Percentiles rank a stretch among this genome's conserved stretches.
Conservation (phyloP, 768 basidiomycete genomes). For the Suillus cothurnatus region DNA sequence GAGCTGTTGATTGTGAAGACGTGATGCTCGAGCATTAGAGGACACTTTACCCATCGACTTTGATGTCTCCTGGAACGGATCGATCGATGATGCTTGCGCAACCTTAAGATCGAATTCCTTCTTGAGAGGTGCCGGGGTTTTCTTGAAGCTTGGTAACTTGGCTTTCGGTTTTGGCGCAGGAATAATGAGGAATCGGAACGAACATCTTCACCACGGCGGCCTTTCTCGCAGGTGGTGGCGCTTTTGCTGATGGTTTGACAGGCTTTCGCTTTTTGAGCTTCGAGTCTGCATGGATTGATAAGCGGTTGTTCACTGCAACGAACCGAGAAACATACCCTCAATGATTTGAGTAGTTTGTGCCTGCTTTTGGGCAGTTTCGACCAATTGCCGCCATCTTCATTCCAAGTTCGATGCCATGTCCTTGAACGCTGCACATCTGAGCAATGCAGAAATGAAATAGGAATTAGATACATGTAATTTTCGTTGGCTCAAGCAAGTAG, state of each 20-base stretch:
- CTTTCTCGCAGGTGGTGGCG: conserved; percentile 66
- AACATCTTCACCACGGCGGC: conserved; percentile 63
- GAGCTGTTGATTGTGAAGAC: no score
- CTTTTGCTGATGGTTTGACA: conserved; percentile 48
- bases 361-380: conserved; percentile 52
- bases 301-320: conserved; percentile 29
- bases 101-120: conserved; percentile 58
- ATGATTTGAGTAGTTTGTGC: conserved; percentile 41
- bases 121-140: conserved; percentile 57
- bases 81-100: conserved; percentile 74
- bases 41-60: conserved; percentile 73
- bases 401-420: conserved; percentile 91
- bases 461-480: conserved; percentile 68
- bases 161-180: conserved; percentile 84
- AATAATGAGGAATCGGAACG: conserved; percentile 86
- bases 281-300: conserved; percentile 41
- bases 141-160: conserved; percentile 86
- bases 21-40: no score
- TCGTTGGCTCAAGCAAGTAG: conserved; percentile 28
- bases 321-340: conserved; percentile 76
- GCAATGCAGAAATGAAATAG: conserved; percentile 43
- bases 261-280: conserved; percentile 79
- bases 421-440: conserved; percentile 73
- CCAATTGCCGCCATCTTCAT: conserved; percentile 75
- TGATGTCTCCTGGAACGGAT: conserved; percentile 83